Percentiles rank a stretch among this genome's conserved stretches.
Conservation (phyloP, 192 early-diverging fungal genomes). For the Endogone sp. region DNA sequence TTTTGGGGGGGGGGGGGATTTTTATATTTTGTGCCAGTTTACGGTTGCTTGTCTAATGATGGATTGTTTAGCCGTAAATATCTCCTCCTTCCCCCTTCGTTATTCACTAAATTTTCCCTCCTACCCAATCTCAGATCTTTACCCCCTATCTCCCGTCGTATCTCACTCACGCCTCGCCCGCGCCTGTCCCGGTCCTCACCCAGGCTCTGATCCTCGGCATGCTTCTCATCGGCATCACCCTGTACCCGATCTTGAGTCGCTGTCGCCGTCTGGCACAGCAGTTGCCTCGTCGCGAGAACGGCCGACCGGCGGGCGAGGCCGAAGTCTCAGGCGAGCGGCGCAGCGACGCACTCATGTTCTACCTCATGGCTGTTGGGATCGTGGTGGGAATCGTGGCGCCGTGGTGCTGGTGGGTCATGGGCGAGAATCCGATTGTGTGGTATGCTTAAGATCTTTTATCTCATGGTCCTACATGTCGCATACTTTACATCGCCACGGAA, state of each 20-base stretch:
- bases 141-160: constrained; percentile 20
- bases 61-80: too few species aligned
- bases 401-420: constrained; percentile 41
- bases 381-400: constrained; percentile 53
- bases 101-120: background rate
- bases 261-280: constrained; percentile 42
- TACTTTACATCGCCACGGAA: too few species aligned
- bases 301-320: constrained; percentile 19
- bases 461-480: too few species aligned
- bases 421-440: constrained; percentile 69
- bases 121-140: constrained; percentile 20
- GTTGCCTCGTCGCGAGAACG: constrained; percentile 32
- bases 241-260: constrained; percentile 48
- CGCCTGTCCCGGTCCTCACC: constrained; percentile 43
- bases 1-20: too few species aligned
- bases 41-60: too few species aligned
- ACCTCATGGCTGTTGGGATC: constrained; percentile 26
- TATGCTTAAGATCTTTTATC: constrained; percentile 17
- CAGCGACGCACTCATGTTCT: constrained; percentile 35
- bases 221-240: constrained; percentile 56
- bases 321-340: constrained; percentile 12
- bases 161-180: constrained; percentile 12
- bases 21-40: too few species aligned
- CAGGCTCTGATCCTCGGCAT: constrained; percentile 66
- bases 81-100: too few species aligned